These are phyloP conservation scores for Euphorbia celastroides DNA, from an alignment of 441 rosid species.

Conservation along the genomic window DNA sequence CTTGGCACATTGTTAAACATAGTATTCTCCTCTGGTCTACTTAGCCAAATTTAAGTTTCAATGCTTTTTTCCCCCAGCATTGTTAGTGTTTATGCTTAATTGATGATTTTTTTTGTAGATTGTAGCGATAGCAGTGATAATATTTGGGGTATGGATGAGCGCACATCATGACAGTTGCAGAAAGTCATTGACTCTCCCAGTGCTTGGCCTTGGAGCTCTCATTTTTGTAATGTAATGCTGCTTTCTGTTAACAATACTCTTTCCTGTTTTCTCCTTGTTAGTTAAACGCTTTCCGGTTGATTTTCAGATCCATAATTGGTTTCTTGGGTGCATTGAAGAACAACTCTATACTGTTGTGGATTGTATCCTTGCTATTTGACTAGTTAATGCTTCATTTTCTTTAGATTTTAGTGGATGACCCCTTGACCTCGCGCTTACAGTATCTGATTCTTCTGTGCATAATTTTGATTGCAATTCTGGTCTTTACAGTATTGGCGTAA, in stretches of 20 bases:
- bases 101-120: too few relatives aligned
- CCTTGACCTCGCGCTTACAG: slow-evolving; percentile 54
- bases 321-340: slow-evolving; percentile 86
- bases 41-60: too few relatives aligned
- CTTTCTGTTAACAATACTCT: slow-evolving; percentile 9
- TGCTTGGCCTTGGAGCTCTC: slow-evolving; percentile 73
- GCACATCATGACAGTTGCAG: slow-evolving; percentile 79
- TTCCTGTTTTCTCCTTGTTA: neutral
- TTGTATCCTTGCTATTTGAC: slow-evolving; percentile 59
- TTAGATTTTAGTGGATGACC: slow-evolving; percentile 15
- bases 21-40: too few relatives aligned
- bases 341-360: slow-evolving; percentile 72
- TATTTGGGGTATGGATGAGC: slow-evolving; percentile 95
- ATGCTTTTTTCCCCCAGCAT: too few relatives aligned
- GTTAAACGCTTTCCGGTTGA: slow-evolving; percentile 1
- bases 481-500: slow-evolving; percentile 93
- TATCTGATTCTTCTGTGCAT: slow-evolving; percentile 63
- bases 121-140: slow-evolving; percentile 30
- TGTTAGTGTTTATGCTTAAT: too few relatives aligned
- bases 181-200: slow-evolving; percentile 78
- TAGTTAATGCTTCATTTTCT: slow-evolving; percentile 9
- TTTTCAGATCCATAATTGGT: slow-evolving; percentile 74
- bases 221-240: slow-evolving; percentile 61
- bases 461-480: slow-evolving; percentile 68
- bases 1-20: too few relatives aligned